Base-by-base conservation (phyloP, 495 filamentous ascomycete species). In the Penicillium odoratum region DNA sequence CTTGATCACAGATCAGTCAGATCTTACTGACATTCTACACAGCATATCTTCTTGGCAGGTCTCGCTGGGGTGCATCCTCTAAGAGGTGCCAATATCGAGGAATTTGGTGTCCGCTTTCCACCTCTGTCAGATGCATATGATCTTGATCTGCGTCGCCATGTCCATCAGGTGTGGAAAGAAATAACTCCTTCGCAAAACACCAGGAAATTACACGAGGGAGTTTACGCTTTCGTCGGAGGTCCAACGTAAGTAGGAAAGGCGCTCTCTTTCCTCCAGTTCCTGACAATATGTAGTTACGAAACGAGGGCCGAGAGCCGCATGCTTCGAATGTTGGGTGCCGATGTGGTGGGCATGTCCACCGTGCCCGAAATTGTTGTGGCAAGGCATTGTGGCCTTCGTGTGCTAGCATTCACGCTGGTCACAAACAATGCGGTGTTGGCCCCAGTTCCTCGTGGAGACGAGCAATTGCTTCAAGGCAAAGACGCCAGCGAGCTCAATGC, bases 301-400 rank as follows among this genome's bases (percentile, higher is more conserved):
- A 92, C 88, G 1, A 78, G 89, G 58, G 87, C 89, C 11, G 89
- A 92, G 67, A 91, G 88, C 60, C 82, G 88, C 18, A 85, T 92
- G 82, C 78, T 92, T 56, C 78, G 77, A 29, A 72, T 68, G 34
- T 67, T 90, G 13, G 88, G 88, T 7, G 88, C 86, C 28, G 88
- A 92, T 69, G 69, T 91, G 16, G 88, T 91, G 4, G 88, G 88
- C 8, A 91, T 92, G 89, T 89, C 85, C 16, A 91, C 88, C 6
- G 86, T 91, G 15, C 89, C 89, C 10, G 89, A 92, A 65, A 86
- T 91, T 42, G 80, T 91, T 49, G 84, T 88, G 16, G 88, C 89
- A 13, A 78, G 89, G 59, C 89, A 92, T 64, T 84, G 79, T 55
- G 85, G 83, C 10, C 78, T 92, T 53, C 76, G 82, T 31, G 85